phyloP scores from a whole-genome alignment of 1,284 basidiomycete species.

The Fomitopsis betulina region DNA sequence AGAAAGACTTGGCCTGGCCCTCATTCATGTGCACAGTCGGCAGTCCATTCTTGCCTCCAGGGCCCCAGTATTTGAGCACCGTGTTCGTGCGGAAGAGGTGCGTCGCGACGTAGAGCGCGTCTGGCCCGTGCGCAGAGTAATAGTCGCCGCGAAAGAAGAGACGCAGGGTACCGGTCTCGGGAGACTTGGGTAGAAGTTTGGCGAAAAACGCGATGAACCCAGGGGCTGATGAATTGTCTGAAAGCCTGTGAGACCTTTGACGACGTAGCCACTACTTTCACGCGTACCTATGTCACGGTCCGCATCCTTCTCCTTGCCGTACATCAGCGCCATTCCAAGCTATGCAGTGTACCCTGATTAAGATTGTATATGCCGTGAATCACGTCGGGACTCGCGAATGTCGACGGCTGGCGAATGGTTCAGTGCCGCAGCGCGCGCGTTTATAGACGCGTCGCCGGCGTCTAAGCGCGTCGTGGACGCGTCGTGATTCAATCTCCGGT shows the following conservation, averaged over 20 bases:
- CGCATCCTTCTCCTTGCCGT: slow-evolving; percentile 64
- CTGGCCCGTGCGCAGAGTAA: slow-evolving; percentile 86
- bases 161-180: slow-evolving; percentile 70
- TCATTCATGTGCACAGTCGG: slow-evolving; percentile 79
- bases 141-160: slow-evolving; percentile 86
- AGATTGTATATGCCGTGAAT: no score
- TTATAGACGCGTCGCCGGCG: slow-evolving; percentile 10
- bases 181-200: slow-evolving; percentile 61
- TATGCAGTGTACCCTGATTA: no score
- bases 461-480: slow-evolving; percentile 12
- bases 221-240: slow-evolving; percentile 46
- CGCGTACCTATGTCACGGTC: slow-evolving; percentile 30
- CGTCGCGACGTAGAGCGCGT: slow-evolving; percentile 85
- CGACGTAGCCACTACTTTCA: neutral
- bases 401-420: neutral
- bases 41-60: slow-evolving; percentile 55
- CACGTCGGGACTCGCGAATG: no score
- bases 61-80: slow-evolving; percentile 80
- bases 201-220: slow-evolving; percentile 76
- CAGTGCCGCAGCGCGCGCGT: neutral
- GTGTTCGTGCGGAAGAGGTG: slow-evolving; percentile 85
- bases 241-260: slow-evolving; percentile 29
- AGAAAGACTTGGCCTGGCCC: slow-evolving; percentile 80
- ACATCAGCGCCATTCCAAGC: slow-evolving; percentile 55
- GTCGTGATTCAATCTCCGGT: slow-evolving; percentile 19